Percentiles rank a stretch among this genome's conserved stretches.
phyloP scores from a whole-genome alignment of 2,329 filamentous ascomycete species.

The Claviceps capensis region DNA sequence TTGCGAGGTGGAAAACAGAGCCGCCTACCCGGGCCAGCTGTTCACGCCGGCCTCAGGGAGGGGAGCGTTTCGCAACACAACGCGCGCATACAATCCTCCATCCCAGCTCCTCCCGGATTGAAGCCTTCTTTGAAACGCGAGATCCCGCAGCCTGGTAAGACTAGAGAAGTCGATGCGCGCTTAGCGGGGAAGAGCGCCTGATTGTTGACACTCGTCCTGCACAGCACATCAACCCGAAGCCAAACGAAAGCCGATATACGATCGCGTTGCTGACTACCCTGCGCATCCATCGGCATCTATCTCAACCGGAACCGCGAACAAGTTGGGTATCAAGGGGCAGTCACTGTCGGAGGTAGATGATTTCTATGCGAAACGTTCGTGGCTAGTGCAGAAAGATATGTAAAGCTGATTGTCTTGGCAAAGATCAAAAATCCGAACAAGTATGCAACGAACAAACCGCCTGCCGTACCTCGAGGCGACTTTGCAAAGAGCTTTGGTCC shows the following conservation, averaged over 20 bases:
- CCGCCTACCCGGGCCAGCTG: slow-evolving; percentile 18
- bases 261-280: slow-evolving; percentile 39
- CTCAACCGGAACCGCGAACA: slow-evolving; percentile 27
- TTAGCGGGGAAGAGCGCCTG: neutral
- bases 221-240: slow-evolving; percentile 40
- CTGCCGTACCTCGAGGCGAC: slow-evolving; percentile 23
- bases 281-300: slow-evolving; percentile 13
- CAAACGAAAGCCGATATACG: slow-evolving; percentile 46
- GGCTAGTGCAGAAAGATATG: neutral
- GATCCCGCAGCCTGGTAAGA: slow-evolving; percentile 28
- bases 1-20: slow-evolving; percentile 19
- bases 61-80: slow-evolving; percentile 49
- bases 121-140: slow-evolving; percentile 37
- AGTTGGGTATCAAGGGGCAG: slow-evolving; percentile 27
- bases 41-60: slow-evolving; percentile 29
- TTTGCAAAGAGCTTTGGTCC: slow-evolving; percentile 46
- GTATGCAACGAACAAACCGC: slow-evolving; percentile 19
- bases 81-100: slow-evolving; percentile 30
- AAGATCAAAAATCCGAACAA: slow-evolving; percentile 27
- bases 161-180: neutral
- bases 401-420: neutral
- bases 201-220: slow-evolving; percentile 8
- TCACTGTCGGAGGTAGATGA: slow-evolving; percentile 11
- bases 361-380: neutral
- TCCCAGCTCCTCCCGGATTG: slow-evolving; percentile 23